Evolutionary conservation across 2,329 filamentous ascomycete species (phyloP), one percentile per base, ranked within the genome.

Genomic region (Talaromyces sp.): DNA sequence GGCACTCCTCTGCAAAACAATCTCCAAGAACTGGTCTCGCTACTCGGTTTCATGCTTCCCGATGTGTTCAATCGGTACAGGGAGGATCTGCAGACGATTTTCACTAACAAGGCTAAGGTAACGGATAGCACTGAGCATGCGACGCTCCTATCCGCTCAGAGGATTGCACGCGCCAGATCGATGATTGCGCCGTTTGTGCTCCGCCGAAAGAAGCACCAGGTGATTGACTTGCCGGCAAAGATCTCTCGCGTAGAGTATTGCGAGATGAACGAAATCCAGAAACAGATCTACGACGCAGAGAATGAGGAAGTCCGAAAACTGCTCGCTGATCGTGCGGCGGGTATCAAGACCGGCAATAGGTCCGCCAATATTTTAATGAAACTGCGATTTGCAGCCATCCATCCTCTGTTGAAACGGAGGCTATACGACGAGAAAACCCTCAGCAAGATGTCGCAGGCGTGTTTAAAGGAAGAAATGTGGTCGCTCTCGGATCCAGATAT

Each of bases 1-100:
- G 95, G 95, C 50, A 99, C 95, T 0, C 95, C 95, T 0, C 83
- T 99, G 12, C 95, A 99, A 69, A 99, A 99, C 78, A 98, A 98
- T 73, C 81, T 99, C 23, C 89, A 94, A 71, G 95, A 99, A 77
- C 86, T 99, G 69, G 89, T 92, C 47, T 90, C 92, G 2, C 85
- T 99, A 14, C 84, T 99, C 12, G 91, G 89, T n/a, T 98, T 99
- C 72, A 92, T 99, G 69, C 89, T 98, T 75, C 95, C 95, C 0
- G 79, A 85, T 7, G 84, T 98, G 40, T 99, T 99, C 73, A 81
- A 85, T 9, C 85, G 88, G 40, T 87, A 89, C 65, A 87, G 89
- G 68, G 88, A 95, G 8, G 87, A 93, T 64, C 83, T 99, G n/a
- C 83, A 89, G 61, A 89, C 87, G 58, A 89, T 98, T 55, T 99